Conservation (phyloP, 371 early-diverging fungal genomes). For the Rhizopus microsporus region DNA sequence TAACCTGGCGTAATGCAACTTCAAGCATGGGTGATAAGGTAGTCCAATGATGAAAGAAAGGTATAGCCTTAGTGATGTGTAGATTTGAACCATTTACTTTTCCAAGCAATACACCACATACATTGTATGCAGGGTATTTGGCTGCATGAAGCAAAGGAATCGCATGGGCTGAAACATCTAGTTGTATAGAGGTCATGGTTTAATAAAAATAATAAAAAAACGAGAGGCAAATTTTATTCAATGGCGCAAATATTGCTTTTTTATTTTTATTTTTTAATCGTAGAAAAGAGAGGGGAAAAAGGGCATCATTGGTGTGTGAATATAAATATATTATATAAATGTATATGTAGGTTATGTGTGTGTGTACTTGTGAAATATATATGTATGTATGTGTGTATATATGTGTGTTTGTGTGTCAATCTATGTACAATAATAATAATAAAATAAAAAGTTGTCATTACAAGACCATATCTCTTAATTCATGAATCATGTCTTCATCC, state of each 20-base stretch:
- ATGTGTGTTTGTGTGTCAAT: too few relatives aligned
- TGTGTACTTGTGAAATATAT: not conserved
- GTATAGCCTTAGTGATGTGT: slow-evolving; percentile 64
- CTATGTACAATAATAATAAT: too few relatives aligned
- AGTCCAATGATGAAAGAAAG: slow-evolving; percentile 80
- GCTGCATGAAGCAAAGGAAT: slow-evolving; percentile 79
- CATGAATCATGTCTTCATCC: too few relatives aligned
- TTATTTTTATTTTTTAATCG: not conserved
- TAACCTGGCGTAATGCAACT: slow-evolving; percentile 76
- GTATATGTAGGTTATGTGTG: not conserved
- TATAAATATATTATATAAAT: not conserved
- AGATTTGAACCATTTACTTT: slow-evolving; percentile 34
- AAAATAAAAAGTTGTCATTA: too few relatives aligned
- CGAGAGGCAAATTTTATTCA: too few relatives aligned
- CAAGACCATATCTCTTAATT: too few relatives aligned
- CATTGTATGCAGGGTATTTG: slow-evolving; percentile 73
- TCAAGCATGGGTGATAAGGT: slow-evolving; percentile 79
- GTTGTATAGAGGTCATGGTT: slow-evolving; percentile 2
- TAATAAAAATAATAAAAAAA: not conserved
- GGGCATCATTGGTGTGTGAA: not conserved
- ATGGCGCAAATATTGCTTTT: not conserved
- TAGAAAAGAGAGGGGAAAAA: not conserved
- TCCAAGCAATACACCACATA: slow-evolving; percentile 72
- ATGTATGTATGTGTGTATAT: not conserved
- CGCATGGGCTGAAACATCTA: slow-evolving; percentile 57